Base-by-base conservation (phyloP, 176 grass and related monocot genomes). In the Avena atlantica region DNA sequence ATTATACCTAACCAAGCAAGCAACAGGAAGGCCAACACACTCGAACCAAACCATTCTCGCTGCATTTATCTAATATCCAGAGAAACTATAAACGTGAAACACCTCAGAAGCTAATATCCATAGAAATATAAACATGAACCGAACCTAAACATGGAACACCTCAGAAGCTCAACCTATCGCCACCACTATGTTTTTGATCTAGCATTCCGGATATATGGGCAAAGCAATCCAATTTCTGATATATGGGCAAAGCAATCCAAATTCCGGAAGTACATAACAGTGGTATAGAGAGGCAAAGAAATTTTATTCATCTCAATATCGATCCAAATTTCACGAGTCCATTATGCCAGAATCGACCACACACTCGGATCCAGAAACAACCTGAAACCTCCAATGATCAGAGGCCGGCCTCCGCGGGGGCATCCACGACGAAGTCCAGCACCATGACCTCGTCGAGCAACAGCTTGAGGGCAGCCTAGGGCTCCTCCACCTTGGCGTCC, bases 391-490 rank as follows among this genome's bases (percentile, higher is more conserved):
- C 12, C 4, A 5, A 66, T 9, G 19, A 91, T 93, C 90, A 94
- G 37, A 94, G 91, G 70, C 50, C 92, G 12, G 93, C 81, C 0
- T 91, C 53, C 8, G 91, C 13, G 3, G 86, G 70, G 2, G 89
- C 60, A 52, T 86, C 84, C 8, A 68, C 90, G 53, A 94, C 63
- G 83, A 98, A 98, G 79, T 98, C 96, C 65, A 95, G 85, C 62
- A 91, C 93, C 9, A 98, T 4, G 16, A 92, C 83, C 62, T 93
- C 91, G 23, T 95, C 93, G 66, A 98, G 86, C 24, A 92, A 67
- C 10, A 93, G 93, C 88, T 79, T 83, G 52, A 98, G 86, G 0
- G 71, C 71, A 12, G 92, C 91, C 86, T 95, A 92, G 76, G 93
- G 86, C 16, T 88, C 80, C 66, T 92, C 91, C 31, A 92, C 87